A percentile compares a stretch with the other conserved stretches of the same genome.
phyloP scores from a whole-genome alignment of 2,329 filamentous ascomycete genomes.

The Colletotrichum eremochloae region DNA sequence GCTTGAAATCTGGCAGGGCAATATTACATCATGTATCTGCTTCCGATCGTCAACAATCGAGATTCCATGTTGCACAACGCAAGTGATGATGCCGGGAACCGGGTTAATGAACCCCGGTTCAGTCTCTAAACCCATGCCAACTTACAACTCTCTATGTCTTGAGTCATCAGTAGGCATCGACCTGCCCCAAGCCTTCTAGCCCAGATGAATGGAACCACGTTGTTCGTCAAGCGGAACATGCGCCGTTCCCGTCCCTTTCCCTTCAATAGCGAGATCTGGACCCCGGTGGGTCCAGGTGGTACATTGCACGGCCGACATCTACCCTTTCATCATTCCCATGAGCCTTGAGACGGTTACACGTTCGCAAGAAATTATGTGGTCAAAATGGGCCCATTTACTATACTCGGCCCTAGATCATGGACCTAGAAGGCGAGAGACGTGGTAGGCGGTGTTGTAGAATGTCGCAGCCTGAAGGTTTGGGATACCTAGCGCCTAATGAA shows the following conservation, averaged over 20 bases:
- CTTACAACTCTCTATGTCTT: neutral
- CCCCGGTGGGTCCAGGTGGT: conserved; percentile 19
- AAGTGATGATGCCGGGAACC: conserved; percentile 35
- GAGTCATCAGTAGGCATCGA: conserved; percentile 11
- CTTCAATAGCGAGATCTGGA: conserved; percentile 8
- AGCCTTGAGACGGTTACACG: conserved; percentile 18
- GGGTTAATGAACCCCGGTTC: neutral
- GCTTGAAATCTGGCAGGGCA: conserved; percentile 13
- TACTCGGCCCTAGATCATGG: conserved; percentile 8
- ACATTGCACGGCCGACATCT: conserved; percentile 34
- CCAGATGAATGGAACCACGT: conserved; percentile 38
- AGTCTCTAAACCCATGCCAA: neutral
- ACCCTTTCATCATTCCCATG: neutral
- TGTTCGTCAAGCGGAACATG: conserved; percentile 23
- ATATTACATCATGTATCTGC: conserved; percentile 4
- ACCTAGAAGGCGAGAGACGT: conserved; percentile 2
- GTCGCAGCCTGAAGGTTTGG: conserved; percentile 26
- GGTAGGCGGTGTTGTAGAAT: neutral
- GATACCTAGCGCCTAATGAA: conserved; percentile 6
- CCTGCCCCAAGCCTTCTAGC: conserved; percentile 34
- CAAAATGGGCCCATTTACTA: neutral
- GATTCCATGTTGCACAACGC: conserved; percentile 15
- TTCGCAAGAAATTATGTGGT: neutral
- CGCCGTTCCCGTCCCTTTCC: neutral
- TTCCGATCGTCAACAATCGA: conserved; percentile 8